Conservation (phyloP, 257 asterid species). For the Nicotiana attenuata region DNA sequence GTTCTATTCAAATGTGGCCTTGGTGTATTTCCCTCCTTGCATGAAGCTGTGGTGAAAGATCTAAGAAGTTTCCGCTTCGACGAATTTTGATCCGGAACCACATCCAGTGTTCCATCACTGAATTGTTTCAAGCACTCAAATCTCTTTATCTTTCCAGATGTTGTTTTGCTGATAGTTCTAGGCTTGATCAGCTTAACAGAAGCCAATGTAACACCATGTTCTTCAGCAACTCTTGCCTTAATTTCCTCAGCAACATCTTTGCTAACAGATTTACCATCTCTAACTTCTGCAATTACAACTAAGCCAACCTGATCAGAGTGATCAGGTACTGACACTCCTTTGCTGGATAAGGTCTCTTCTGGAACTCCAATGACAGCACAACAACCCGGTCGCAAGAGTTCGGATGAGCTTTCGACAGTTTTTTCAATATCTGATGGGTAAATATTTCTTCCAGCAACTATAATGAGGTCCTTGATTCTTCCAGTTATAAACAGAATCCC, state of each 20-base stretch:
- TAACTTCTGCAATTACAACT: conserved; percentile 77
- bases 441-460: conserved; percentile 79
- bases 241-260: conserved; percentile 51
- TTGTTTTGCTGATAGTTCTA: conserved; percentile 72
- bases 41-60: conserved; percentile 70
- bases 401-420: conserved; percentile 74
- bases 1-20: conserved; percentile 34
- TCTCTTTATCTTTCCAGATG: conserved; percentile 75
- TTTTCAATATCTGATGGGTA: conserved; percentile 79
- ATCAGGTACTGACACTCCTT: conserved; percentile 54
- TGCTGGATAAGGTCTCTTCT: conserved; percentile 56
- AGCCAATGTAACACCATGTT: conserved; percentile 68
- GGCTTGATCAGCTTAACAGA: conserved; percentile 64
- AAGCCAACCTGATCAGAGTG: conserved; percentile 65
- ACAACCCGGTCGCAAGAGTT: conserved; percentile 72
- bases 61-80: conserved; percentile 43
- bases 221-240: conserved; percentile 56
- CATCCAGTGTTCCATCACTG: conserved; percentile 53
- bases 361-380: conserved; percentile 84
- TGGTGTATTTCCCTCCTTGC: conserved; percentile 68
- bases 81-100: conserved; percentile 44
- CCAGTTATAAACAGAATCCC: conserved; percentile 71
- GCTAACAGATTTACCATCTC: conserved; percentile 50
- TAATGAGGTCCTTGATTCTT: conserved; percentile 79
- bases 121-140: conserved; percentile 77